Conservation (phyloP, 2,329 filamentous ascomycete genomes). For the Trichoderma sp. region DNA sequence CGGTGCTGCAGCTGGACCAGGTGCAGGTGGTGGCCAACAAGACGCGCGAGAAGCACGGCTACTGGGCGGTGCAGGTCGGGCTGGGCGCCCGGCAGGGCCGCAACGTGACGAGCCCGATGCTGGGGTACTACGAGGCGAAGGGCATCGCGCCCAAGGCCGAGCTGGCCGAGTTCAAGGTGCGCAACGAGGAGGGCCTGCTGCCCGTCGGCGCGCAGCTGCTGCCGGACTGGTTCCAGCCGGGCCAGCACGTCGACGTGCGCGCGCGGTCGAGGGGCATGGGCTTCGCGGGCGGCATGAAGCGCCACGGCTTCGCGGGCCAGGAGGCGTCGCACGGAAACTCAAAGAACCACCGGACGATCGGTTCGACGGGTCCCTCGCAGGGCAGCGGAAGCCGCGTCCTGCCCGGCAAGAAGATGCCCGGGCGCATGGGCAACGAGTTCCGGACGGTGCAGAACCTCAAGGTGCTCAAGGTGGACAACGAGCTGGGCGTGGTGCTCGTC, state of each 20-base stretch:
- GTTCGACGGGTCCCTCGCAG: slow-evolving; percentile 85
- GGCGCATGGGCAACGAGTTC: slow-evolving; percentile 87
- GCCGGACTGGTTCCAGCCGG: slow-evolving; percentile 88
- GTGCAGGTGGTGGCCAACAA: slow-evolving; percentile 89
- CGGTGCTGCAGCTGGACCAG: slow-evolving; percentile 88
- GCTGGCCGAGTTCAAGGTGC: slow-evolving; percentile 86
- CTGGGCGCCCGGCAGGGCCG: slow-evolving; percentile 70
- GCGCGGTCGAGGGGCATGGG: slow-evolving; percentile 83
- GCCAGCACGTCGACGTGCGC: slow-evolving; percentile 86
- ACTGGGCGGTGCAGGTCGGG: slow-evolving; percentile 92
- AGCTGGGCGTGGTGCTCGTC: slow-evolving; percentile 85
- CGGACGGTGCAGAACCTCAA: slow-evolving; percentile 91
- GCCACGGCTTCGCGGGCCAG: slow-evolving; percentile 86
- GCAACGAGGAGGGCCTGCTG: slow-evolving; percentile 69
- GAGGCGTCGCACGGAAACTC: slow-evolving; percentile 93
- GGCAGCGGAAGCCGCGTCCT: slow-evolving; percentile 89
- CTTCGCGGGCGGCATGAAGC: slow-evolving; percentile 97
- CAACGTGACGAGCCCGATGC: slow-evolving; percentile 78
- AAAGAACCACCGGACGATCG: slow-evolving; percentile 88
- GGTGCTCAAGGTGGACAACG: slow-evolving; percentile 83
- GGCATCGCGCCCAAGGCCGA: slow-evolving; percentile 82
- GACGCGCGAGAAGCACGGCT: slow-evolving; percentile 78
- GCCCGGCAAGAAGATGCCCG: slow-evolving; percentile 97
- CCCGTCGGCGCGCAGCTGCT: slow-evolving; percentile 73
- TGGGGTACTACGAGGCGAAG: slow-evolving; percentile 85